phyloP scores from a whole-genome alignment of 257 asterid species.

The Jacaranda copaia region DNA sequence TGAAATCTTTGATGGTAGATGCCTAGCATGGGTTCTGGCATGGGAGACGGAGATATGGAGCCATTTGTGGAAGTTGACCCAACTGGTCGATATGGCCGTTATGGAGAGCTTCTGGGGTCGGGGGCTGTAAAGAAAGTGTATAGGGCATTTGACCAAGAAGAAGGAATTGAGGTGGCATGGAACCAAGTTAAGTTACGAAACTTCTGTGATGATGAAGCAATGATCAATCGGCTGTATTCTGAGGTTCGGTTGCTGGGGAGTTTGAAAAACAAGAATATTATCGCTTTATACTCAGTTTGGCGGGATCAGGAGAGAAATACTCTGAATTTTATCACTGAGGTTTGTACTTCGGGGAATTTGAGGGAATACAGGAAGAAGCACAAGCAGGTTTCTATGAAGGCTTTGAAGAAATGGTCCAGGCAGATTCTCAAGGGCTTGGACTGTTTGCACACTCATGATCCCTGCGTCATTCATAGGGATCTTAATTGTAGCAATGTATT shows the following conservation, averaged over 20 bases:
- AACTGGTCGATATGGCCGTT: constrained; percentile 72
- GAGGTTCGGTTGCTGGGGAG: constrained; percentile 65
- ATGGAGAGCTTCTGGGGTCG: constrained; percentile 67
- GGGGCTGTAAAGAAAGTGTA: constrained; percentile 82
- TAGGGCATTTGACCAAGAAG: constrained; percentile 82
- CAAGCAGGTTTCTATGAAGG: constrained; percentile 70
- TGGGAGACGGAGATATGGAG: constrained; percentile 52
- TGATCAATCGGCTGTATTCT: constrained; percentile 61
- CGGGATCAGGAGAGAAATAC: constrained; percentile 58
- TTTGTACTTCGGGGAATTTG: constrained; percentile 79
- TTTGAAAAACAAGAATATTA: constrained; percentile 57
- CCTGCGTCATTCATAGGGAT: constrained; percentile 82
- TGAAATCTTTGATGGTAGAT: constrained; percentile 13
- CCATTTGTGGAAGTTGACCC: constrained; percentile 76
- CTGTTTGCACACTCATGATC: constrained; percentile 72
- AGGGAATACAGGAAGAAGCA: constrained; percentile 80
- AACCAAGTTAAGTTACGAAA: constrained; percentile 69
- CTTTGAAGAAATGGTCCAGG: constrained; percentile 79
- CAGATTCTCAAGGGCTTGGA: constrained; percentile 81
- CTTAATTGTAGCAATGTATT: constrained; percentile 84
- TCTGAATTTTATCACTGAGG: constrained; percentile 80
- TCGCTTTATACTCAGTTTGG: constrained; percentile 71
- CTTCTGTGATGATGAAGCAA: constrained; percentile 54
- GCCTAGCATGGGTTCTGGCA: constrained; percentile 41
- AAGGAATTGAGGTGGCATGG: constrained; percentile 92